Evolutionary conservation across 345 rosid genomes (phyloP), one percentile per base, ranked within the genome.

Genomic region (Salix arbutifolia): DNA sequence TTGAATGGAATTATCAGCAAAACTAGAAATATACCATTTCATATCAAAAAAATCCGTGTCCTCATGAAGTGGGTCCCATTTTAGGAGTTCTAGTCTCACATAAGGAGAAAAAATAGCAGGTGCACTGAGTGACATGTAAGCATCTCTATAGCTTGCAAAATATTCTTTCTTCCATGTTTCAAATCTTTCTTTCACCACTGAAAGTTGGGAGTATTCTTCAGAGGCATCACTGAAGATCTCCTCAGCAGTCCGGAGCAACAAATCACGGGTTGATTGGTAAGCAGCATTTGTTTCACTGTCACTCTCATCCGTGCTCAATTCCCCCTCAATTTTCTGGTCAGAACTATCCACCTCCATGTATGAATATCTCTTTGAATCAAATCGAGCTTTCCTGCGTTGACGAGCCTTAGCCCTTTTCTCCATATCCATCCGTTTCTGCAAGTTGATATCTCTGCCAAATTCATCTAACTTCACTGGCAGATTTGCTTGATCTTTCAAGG

Each of bases 261-360:
- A 71, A 74, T 88, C 89, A 37, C 94, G 85, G 78, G 81, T 88
- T 66, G 96, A 93, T 84, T 83, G 84, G 79, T 91, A 93, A 75
- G 98, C 97, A 75, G 86, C 83, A 82, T 83, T 87, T 46, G 14
- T 46, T 82, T 95, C 99, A 81, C 90, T 86, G 79, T 95, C 97
- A 72, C 99, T 95, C 86, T 95, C 98, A 85, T 96, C 99, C 58
- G 96, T 91, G 88, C 96, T 93, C 9, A 97, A 93, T 86, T 95
- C 99, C 76, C 98, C 99, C 87, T 95, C 99, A 79, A 91, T 73
- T 88, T 90, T 93, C 80, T 77, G 86, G 80, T 79, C 74, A 52
- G 91, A 75, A 78, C 77, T 70, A 37, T 93, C 94, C 35, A 89
- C 46, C 74, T 91, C 90, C 97, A 93, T 85, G 71, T 88, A 87